Evolutionary conservation across 1,284 basidiomycete genomes (phyloP), one percentile per base, ranked within the genome.

Genomic region (Coniophora puteana): DNA sequence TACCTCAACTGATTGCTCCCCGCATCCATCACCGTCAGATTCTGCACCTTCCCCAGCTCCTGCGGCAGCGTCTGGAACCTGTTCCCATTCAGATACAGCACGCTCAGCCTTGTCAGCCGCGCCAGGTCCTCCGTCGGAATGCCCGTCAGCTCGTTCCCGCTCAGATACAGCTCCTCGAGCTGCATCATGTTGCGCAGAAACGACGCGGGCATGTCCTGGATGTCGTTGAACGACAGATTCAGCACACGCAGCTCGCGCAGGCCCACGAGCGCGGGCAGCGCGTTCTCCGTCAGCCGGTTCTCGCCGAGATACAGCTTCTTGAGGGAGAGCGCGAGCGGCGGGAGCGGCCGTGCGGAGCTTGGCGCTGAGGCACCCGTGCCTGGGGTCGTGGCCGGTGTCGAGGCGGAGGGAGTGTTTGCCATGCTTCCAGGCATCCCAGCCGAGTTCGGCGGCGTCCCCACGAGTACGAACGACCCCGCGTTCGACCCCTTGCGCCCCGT

Each of bases 1-100:
- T 99, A 99, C 74, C 92, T 94, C 64, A 99, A 74, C 39, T 83
- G 66, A 61, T 99, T 99, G 62, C 88, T 94, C 6, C 95, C 94
- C 2, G 92, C 96, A 59, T 99, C 96, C 46, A 99, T 72, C 21
- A 89, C 80, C 47, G 77, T 80, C 51, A 99, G 68, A 43, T 78
- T 83, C 57, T 79, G 78, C 50, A 98, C 75, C 57, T 90, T 89
- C 25, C 85, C 86, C 32, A 99, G 66, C 62, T 98, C 95, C 37
- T 88, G 83, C 2, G 95, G 96, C 5, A 99, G 67, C 13, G 92
- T 95, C 62, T 92, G 90, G 29, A 99, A 68, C 62, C 86, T 88
- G 68, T 99, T 99, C 23, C 93, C 93, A 55, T 99, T 99, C 54
- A 99, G 62, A 62, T 90, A 95, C 17, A 99, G 67, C 24, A 88